A percentile compares a stretch with the other conserved stretches of the same genome.
Evolutionary conservation across 495 filamentous ascomycete species (phyloP).

Genomic region (Annulohypoxylon stygium): DNA sequence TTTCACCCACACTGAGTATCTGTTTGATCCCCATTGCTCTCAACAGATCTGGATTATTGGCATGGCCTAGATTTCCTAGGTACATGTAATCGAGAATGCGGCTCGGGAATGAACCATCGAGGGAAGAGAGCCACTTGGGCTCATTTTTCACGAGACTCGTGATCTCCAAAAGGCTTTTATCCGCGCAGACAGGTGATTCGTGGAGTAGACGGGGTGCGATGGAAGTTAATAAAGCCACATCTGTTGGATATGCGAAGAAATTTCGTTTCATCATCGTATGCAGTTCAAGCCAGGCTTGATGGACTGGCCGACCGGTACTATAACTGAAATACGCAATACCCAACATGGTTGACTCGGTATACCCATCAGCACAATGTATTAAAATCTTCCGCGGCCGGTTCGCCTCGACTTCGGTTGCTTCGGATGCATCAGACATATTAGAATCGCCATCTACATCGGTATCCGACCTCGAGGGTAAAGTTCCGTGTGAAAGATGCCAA

Average conservation of each 20-base stretch:
- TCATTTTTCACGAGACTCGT: constrained; percentile 62
- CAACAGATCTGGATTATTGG: constrained; percentile 90
- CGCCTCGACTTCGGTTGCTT: constrained; percentile 50
- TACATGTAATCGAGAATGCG: constrained; percentile 95
- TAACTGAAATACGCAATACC: constrained; percentile 93
- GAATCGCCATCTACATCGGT: constrained; percentile 58
- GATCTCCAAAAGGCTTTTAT: constrained; percentile 58
- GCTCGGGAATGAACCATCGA: constrained; percentile 93
- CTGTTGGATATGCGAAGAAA: constrained; percentile 94
- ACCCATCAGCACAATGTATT: constrained; percentile 94
- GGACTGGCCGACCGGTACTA: constrained; percentile 80
- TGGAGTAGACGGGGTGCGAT: constrained; percentile 78
- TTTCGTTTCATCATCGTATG: constrained; percentile 87
- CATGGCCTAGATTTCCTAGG: constrained; percentile 89
- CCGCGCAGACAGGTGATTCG: constrained; percentile 59
- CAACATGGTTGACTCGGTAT: constrained; percentile 92
- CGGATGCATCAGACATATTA: constrained; percentile 48
- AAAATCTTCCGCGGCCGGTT: constrained; percentile 71
- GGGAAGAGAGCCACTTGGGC: constrained; percentile 83
- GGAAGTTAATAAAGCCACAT: constrained; percentile 80
- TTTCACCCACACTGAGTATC: constrained; percentile 94
- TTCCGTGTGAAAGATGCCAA: constrained; percentile 77
- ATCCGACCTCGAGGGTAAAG: constrained; percentile 57
- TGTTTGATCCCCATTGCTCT: constrained; percentile 83
- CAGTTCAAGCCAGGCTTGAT: constrained; percentile 87